These are phyloP conservation scores for Drechslerella stenobrocha DNA, from an alignment of 2,329 filamentous ascomycete species.

Conservation along the genomic window DNA sequence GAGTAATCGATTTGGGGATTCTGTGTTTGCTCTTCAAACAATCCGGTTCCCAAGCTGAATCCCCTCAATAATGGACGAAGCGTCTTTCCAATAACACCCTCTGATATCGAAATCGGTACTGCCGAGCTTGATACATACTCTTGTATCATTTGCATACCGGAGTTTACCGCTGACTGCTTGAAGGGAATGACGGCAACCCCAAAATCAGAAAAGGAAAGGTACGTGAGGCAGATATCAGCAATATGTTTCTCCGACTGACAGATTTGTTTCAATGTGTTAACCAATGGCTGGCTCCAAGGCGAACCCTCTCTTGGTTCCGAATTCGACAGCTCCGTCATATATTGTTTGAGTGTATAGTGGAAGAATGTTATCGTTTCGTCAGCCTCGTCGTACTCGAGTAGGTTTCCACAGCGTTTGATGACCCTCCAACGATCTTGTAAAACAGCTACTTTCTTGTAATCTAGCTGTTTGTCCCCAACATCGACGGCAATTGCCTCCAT, in stretches of 20 bases:
- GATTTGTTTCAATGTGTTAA: not conserved
- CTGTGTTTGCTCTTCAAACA: not conserved
- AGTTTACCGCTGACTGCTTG: constrained; percentile 10
- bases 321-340: constrained; percentile 20
- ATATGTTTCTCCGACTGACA: not conserved
- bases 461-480: constrained; percentile 6
- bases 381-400: constrained; percentile 22
- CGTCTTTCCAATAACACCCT: not conserved
- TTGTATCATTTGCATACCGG: constrained; percentile 30
- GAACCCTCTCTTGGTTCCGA: not conserved
- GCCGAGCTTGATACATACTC: constrained; percentile 15
- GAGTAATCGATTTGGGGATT: constrained; percentile 14
- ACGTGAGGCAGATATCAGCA: constrained; percentile 12
- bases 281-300: not conserved
- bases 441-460: constrained; percentile 5
- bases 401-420: constrained; percentile 34
- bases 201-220: constrained; percentile 35
- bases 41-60: constrained; percentile 20
- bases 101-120: not conserved
- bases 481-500: constrained; percentile 29
- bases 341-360: constrained; percentile 36
- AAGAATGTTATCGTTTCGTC: constrained; percentile 28
- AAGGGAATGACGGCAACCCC: constrained; percentile 15
- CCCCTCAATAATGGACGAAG: constrained; percentile 22
- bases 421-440: constrained; percentile 12